These are phyloP conservation scores for Peribolospora baueri DNA, from an alignment of 768 basidiomycete species.

Conservation along the genomic window DNA sequence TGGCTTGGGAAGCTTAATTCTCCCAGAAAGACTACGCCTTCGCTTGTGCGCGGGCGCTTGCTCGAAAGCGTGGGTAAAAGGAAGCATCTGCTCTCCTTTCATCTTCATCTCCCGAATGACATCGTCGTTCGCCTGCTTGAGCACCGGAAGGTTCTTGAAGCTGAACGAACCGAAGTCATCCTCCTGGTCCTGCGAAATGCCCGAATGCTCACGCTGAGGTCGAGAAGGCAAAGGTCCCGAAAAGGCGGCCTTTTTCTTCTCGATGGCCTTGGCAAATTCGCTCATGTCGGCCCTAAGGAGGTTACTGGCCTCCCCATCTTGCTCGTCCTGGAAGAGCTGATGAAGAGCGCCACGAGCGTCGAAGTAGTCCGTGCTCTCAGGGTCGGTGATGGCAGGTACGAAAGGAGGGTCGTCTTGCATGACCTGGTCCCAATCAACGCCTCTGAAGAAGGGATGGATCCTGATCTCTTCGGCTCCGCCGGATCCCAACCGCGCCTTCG, in stretches of 20 bases:
- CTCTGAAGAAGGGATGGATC: constrained; percentile 65
- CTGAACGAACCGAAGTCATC: constrained; percentile 96
- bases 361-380: constrained; percentile 98
- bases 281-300: neutral
- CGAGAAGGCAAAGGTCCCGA: constrained; percentile 7
- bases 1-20: neutral
- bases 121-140: constrained; percentile 97
- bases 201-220: constrained; percentile 2
- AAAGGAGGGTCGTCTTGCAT: constrained; percentile 66
- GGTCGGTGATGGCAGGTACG: constrained; percentile 81
- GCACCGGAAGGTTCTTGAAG: constrained; percentile 84
- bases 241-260: constrained; percentile 1
- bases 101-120: constrained; percentile 85
- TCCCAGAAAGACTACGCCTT: neutral
- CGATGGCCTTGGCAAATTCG: neutral
- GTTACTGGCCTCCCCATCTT: constrained; percentile 22
- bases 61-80: constrained; percentile 13
- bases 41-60: neutral
- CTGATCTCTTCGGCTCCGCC: constrained; percentile 82
- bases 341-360: constrained; percentile 81
- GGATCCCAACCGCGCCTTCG: constrained; percentile 51
- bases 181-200: constrained; percentile 16
- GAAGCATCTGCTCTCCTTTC: constrained; percentile 43
- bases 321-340: constrained; percentile 78
- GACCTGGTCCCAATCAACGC: constrained; percentile 81